Percentiles rank a stretch among this genome's conserved stretches.
Evolutionary conservation across 176 grass and related monocot species (phyloP).

Genomic region (Rhipidocladum racemiflorum): DNA sequence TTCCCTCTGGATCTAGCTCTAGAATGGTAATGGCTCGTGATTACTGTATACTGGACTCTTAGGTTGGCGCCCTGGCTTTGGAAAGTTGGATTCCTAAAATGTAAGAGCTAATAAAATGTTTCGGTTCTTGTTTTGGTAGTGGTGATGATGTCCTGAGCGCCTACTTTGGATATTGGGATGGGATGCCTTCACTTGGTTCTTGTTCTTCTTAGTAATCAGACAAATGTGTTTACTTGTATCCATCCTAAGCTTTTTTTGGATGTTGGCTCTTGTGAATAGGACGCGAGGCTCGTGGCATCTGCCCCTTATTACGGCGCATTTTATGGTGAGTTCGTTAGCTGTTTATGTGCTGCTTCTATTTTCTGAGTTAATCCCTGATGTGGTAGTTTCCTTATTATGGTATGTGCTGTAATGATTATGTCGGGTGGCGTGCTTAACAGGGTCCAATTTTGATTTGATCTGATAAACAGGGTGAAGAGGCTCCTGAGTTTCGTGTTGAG

Average conservation of each 20-base stretch:
- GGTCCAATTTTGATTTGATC: neutral
- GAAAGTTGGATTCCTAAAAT: neutral
- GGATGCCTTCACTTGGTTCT: neutral
- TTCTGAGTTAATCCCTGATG: neutral
- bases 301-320: conserved; percentile 20
- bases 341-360: neutral
- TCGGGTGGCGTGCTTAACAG: neutral
- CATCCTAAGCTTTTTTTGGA: neutral
- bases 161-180: neutral
- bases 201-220: neutral
- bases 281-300: neutral
- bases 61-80: neutral
- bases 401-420: neutral
- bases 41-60: neutral
- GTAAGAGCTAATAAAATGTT: neutral
- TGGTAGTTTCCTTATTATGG: neutral
- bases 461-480: conserved; percentile 63
- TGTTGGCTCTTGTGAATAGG: conserved; percentile 11
- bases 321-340: conserved; percentile 40
- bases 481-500: conserved; percentile 44
- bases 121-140: conserved; percentile 16
- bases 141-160: neutral
- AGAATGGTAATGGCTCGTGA: neutral
- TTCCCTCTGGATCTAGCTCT: conserved; percentile 18
- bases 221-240: neutral